Percentiles rank a stretch among this genome's conserved stretches.
Conservation (phyloP, 208 protist genomes). For the Crithidia thermophila region DNA sequence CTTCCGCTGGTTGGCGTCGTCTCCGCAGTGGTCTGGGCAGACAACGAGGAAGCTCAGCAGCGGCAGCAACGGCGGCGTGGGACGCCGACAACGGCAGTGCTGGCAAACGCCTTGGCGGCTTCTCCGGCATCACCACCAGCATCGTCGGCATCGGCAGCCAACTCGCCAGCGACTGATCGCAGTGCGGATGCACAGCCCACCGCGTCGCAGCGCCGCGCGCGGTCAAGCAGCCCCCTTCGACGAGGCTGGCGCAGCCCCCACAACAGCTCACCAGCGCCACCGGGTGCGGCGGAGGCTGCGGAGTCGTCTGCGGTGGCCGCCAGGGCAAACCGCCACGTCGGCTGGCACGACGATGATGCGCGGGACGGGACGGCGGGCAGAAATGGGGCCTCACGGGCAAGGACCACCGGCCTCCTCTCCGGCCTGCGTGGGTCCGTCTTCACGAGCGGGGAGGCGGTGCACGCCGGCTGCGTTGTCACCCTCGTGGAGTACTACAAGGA, state of each 20-base stretch:
- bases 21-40: slow-evolving; percentile 34
- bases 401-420: background rate
- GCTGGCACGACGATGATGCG: slow-evolving; percentile 18
- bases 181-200: background rate
- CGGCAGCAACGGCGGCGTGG: slow-evolving; percentile 4
- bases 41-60: background rate
- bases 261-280: background rate
- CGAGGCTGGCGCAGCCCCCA: background rate
- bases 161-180: background rate
- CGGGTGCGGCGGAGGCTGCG: background rate
- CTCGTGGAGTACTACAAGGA: slow-evolving; percentile 31
- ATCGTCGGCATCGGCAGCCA: background rate
- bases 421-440: background rate
- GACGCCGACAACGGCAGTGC: background rate
- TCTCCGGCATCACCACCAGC: background rate
- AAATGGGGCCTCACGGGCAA: background rate
- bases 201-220: background rate
- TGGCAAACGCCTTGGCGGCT: background rate
- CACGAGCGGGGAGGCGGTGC: background rate
- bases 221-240: background rate
- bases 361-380: background rate
- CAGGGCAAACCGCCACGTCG: slow-evolving; percentile 22
- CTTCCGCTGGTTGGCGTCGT: slow-evolving; percentile 69
- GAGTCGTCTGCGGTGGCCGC: background rate
- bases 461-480: slow-evolving; percentile 25